Percentiles rank a stretch among this genome's conserved stretches.
Conservation (phyloP, 352 stramenopile genomes). For the Globisporangium abappressorium region DNA sequence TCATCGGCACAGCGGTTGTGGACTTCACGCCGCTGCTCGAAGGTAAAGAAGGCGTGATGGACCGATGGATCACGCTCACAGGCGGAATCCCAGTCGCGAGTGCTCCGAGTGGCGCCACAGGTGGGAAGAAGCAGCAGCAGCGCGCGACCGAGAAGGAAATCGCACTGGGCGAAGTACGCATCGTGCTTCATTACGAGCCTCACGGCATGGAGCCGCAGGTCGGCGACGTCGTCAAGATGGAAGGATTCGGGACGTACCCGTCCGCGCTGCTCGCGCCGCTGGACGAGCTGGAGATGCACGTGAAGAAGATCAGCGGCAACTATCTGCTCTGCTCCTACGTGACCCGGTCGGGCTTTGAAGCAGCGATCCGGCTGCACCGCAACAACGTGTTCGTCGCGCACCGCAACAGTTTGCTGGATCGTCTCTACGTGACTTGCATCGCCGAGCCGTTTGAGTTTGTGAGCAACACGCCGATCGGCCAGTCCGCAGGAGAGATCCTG, state of each 20-base stretch:
- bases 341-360: constrained; percentile 66
- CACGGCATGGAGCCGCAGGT: constrained; percentile 73
- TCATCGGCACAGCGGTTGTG: constrained; percentile 66
- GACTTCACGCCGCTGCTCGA: constrained; percentile 73
- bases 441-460: constrained; percentile 75
- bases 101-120: constrained; percentile 4
- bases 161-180: constrained; percentile 64
- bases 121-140: constrained; percentile 37
- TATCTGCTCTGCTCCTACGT: constrained; percentile 73
- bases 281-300: constrained; percentile 69
- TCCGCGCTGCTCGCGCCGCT: constrained; percentile 58
- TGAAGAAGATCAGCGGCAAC: constrained; percentile 81
- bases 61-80: constrained; percentile 73
- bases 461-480: constrained; percentile 56
- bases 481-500: constrained; percentile 48
- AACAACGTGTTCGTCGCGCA: constrained; percentile 80
- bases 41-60: constrained; percentile 76
- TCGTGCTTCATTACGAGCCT: constrained; percentile 79
- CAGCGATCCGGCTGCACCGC: constrained; percentile 57
- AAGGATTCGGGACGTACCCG: constrained; percentile 73
- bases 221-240: constrained; percentile 72
- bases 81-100: constrained; percentile 27
- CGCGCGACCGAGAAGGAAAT: constrained; percentile 33
- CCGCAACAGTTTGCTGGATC: constrained; percentile 64
- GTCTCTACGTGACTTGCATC: constrained; percentile 64